A percentile compares a stretch with the other conserved stretches of the same genome.
These are phyloP conservation scores for Ophiocordyceps camponoti-floridani DNA, from an alignment of 2,329 filamentous ascomycete species.

Conservation along the genomic window DNA sequence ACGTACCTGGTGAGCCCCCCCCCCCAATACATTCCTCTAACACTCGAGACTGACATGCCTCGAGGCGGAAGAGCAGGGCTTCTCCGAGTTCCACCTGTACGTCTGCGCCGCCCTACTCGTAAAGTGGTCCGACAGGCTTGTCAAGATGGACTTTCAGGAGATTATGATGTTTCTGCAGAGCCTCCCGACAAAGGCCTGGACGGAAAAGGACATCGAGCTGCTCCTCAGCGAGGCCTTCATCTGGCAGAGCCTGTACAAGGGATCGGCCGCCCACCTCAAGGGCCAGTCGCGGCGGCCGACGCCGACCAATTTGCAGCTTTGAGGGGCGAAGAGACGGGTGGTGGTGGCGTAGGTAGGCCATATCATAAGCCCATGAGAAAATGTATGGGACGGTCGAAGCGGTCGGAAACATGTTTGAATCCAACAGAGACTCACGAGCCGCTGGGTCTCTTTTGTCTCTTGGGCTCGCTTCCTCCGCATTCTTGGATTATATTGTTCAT, in stretches of 20 bases:
- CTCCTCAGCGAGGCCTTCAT: slow-evolving; percentile 93
- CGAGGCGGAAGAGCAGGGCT: slow-evolving; percentile 93
- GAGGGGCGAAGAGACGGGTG: slow-evolving; percentile 1
- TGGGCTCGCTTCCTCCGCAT: background rate
- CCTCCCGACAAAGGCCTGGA: slow-evolving; percentile 84
- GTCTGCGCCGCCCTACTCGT: slow-evolving; percentile 95
- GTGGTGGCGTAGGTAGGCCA: too few relatives aligned
- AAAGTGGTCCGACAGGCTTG: slow-evolving; percentile 90
- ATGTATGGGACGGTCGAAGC: too few relatives aligned
- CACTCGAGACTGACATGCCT: background rate
- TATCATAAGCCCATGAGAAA: background rate
- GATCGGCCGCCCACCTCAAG: slow-evolving; percentile 75
- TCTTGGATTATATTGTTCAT: background rate
- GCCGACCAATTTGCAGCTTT: slow-evolving; percentile 19
- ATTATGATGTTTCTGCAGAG: slow-evolving; percentile 99
- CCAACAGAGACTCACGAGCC: background rate
- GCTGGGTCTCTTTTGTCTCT: too few relatives aligned
- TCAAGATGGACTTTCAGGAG: slow-evolving; percentile 96
- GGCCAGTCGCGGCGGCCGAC: slow-evolving; percentile 23
- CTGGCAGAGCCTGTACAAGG: slow-evolving; percentile 95
- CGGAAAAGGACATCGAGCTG: slow-evolving; percentile 93
- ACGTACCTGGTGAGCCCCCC: slow-evolving; percentile 67
- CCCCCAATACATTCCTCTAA: background rate
- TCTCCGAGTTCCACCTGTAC: slow-evolving; percentile 95
- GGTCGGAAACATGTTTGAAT: too few relatives aligned